Percentiles rank a stretch among this genome's conserved stretches.
Evolutionary conservation across 2,329 filamentous ascomycete species (phyloP).

Genomic region (Penicillium brevicompactum): DNA sequence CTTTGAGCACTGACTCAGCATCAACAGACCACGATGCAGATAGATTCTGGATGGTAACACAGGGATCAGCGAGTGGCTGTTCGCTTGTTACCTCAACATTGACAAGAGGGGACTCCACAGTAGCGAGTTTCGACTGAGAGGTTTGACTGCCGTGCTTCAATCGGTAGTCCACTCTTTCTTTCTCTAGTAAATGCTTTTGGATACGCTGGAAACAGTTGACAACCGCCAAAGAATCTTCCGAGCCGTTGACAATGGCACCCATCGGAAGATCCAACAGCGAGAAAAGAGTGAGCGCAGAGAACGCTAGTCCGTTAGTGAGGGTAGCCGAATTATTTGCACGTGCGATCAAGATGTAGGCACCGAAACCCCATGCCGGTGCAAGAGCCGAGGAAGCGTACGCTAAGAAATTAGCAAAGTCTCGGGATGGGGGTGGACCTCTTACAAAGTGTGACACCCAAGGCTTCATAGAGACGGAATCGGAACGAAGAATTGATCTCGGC

Average conservation of each 20-base stretch:
- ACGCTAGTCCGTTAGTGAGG: slow-evolving; percentile 18
- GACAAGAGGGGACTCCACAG: not conserved
- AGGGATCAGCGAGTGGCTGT: not conserved
- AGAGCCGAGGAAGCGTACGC: slow-evolving; percentile 20
- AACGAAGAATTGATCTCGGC: slow-evolving; percentile 18
- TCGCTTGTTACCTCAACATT: not conserved
- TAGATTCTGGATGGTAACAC: slow-evolving; percentile 7
- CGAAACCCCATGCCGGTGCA: slow-evolving; percentile 20
- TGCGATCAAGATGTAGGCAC: slow-evolving; percentile 16
- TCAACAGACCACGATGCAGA: slow-evolving; percentile 18
- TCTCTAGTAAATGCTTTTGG: slow-evolving; percentile 19
- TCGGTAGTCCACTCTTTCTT: slow-evolving; percentile 15
- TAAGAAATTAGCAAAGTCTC: slow-evolving; percentile 5
- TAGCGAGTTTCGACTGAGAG: not conserved
- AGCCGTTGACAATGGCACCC: slow-evolving; percentile 14
- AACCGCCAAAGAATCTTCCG: slow-evolving; percentile 18
- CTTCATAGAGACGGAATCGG: slow-evolving; percentile 13
- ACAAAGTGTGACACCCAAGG: slow-evolving; percentile 18
- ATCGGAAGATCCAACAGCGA: slow-evolving; percentile 21
- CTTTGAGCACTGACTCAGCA: slow-evolving; percentile 13
- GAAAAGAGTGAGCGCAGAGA: slow-evolving; percentile 24
- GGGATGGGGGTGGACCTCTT: not conserved
- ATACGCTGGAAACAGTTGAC: slow-evolving; percentile 24
- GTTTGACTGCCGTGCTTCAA: not conserved
- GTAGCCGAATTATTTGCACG: slow-evolving; percentile 10